phyloP scores from a whole-genome alignment of 1,284 basidiomycete genomes.

The Inonotus obliquus region DNA sequence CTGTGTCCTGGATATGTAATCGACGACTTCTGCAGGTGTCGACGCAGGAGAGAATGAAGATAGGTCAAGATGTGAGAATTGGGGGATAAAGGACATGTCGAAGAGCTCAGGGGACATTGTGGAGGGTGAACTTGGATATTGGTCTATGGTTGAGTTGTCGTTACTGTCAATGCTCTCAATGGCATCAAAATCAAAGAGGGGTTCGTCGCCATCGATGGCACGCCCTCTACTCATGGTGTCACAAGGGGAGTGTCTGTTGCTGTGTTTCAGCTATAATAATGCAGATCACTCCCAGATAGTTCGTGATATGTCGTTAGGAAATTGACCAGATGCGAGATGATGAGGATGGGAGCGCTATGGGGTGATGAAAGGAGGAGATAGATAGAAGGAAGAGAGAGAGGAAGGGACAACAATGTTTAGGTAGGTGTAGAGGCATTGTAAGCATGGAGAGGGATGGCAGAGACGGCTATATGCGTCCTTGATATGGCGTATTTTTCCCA shows the following conservation, averaged over 20 bases:
- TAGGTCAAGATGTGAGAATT: slow-evolving; percentile 14
- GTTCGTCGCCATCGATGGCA: slow-evolving; percentile 52
- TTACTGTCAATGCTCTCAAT: slow-evolving; percentile 30
- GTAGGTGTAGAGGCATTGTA: neutral
- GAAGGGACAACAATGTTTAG: neutral
- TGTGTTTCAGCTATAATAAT: neutral
- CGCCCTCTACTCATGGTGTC: slow-evolving; percentile 37
- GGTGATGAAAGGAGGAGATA: neutral
- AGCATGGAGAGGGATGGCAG: neutral
- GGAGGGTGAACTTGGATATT: neutral
- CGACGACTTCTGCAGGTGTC: slow-evolving; percentile 17
- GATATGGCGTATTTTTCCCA: neutral
- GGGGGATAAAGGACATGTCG: slow-evolving; percentile 18
- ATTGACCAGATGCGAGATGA: neutral
- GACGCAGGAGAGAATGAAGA: slow-evolving; percentile 13
- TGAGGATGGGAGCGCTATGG: neutral
- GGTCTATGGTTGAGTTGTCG: neutral
- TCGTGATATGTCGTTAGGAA: neutral
- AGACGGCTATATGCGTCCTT: slow-evolving; percentile 15
- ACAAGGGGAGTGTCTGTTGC: neutral
- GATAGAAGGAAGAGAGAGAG: neutral
- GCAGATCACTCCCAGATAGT: slow-evolving; percentile 2
- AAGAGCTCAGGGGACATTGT: slow-evolving; percentile 8
- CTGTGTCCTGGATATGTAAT: slow-evolving; percentile 9
- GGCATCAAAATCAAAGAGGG: slow-evolving; percentile 48